A percentile compares a stretch with the other conserved stretches of the same genome.
These are phyloP conservation scores for Yamadazyma conglobata DNA, from an alignment of 1,139 yeast species.

Conservation along the genomic window DNA sequence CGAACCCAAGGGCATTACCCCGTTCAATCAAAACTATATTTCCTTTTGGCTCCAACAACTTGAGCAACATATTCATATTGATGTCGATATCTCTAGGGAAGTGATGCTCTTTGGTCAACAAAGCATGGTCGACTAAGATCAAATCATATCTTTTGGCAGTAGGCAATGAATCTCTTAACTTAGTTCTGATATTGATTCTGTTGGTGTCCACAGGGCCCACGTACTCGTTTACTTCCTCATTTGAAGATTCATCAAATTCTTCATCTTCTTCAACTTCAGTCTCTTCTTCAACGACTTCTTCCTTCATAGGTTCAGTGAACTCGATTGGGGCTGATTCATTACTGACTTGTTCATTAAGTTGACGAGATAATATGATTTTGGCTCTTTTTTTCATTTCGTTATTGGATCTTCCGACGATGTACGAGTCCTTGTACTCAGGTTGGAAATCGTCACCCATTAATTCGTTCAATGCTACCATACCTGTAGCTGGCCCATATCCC, in stretches of 20 bases:
- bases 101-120: constrained; percentile 54
- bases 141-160: constrained; percentile 61
- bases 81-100: constrained; percentile 76
- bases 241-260: constrained; percentile 16
- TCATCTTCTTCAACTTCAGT: constrained; percentile 16
- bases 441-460: constrained; percentile 61
- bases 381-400: constrained; percentile 77
- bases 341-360: constrained; percentile 45
- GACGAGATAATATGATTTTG: constrained; percentile 69
- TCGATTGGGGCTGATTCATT: constrained; percentile 13
- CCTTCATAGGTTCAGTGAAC: too few species aligned
- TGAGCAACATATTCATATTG: constrained; percentile 57
- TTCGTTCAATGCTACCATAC: constrained; percentile 84
- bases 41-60: constrained; percentile 71
- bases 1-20: constrained; percentile 89
- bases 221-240: constrained; percentile 17
- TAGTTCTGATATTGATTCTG: constrained; percentile 50
- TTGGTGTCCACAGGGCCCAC: constrained; percentile 63
- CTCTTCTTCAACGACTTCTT: constrained; percentile 16
- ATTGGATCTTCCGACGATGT: constrained; percentile 61
- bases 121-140: constrained; percentile 81
- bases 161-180: constrained; percentile 48
- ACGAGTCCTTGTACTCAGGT: constrained; percentile 68
- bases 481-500: constrained; percentile 92
- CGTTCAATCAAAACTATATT: constrained; percentile 76